Percentiles rank a stretch among this genome's conserved stretches.
Conservation (phyloP, 345 rosid species). For the Moricandia arvensis region DNA sequence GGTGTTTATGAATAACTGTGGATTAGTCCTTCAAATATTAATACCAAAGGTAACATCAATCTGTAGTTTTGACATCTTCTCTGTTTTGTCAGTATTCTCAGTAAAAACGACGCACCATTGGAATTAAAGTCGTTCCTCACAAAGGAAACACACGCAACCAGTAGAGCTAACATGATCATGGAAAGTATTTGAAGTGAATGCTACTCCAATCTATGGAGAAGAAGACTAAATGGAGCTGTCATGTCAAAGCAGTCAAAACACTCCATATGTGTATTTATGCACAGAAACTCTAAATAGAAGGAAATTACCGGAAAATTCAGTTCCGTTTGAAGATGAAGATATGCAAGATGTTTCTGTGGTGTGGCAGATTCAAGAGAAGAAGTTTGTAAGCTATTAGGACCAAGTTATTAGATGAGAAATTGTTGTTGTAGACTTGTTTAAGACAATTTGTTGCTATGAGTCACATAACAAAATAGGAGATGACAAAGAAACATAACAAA, state of each 20-base stretch:
- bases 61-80: neutral
- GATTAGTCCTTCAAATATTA: slow-evolving; percentile 65
- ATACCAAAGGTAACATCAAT: slow-evolving; percentile 50
- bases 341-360: slow-evolving; percentile 66
- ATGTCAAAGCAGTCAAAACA: slow-evolving; percentile 23
- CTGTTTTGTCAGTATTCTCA: neutral
- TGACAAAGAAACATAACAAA: too few relatives aligned
- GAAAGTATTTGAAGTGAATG: slow-evolving; percentile 91
- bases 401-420: too few relatives aligned
- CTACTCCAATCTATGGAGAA: slow-evolving; percentile 70
- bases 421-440: too few relatives aligned
- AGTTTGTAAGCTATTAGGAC: too few relatives aligned
- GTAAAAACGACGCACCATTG: slow-evolving; percentile 53
- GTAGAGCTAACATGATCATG: slow-evolving; percentile 77
- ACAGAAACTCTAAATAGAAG: slow-evolving; percentile 76
- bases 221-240: slow-evolving; percentile 37
- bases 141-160: slow-evolving; percentile 62
- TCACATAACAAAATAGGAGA: too few relatives aligned
- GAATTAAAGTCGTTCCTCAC: slow-evolving; percentile 67
- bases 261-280: slow-evolving; percentile 69
- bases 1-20: slow-evolving; percentile 87
- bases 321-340: slow-evolving; percentile 75
- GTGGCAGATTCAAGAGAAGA: too few relatives aligned
- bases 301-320: slow-evolving; percentile 58
- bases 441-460: too few relatives aligned